Evolutionary conservation across 768 basidiomycete genomes (phyloP).

Genomic region (Chlorophyllum brunneum): DNA sequence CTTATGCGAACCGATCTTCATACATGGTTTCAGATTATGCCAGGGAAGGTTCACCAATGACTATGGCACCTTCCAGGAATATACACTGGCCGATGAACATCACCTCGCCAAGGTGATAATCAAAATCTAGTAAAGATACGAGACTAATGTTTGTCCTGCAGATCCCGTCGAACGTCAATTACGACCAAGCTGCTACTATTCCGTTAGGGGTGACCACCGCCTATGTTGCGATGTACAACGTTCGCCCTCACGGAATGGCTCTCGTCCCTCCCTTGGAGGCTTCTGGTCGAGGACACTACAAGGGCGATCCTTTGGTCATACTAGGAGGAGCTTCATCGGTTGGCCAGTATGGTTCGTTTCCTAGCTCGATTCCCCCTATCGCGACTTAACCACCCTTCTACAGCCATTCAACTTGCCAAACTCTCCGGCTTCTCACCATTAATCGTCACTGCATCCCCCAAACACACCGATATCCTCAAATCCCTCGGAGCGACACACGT

Average conservation of each 20-base stretch:
- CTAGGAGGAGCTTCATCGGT: slow-evolving; percentile 28
- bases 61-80: slow-evolving; percentile 41
- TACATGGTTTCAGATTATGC: slow-evolving; percentile 28
- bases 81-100: slow-evolving; percentile 35
- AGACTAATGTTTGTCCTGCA: slow-evolving; percentile 15
- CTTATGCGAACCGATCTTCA: not conserved
- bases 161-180: slow-evolving; percentile 44
- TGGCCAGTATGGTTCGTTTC: slow-evolving; percentile 21
- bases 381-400: slow-evolving; percentile 21
- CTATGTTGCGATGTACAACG: slow-evolving; percentile 44
- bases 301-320: slow-evolving; percentile 37
- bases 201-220: slow-evolving; percentile 48
- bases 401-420: slow-evolving; percentile 29
- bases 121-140: slow-evolving; percentile 8
- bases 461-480: slow-evolving; percentile 27
- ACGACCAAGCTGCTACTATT: slow-evolving; percentile 45
- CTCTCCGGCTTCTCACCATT: slow-evolving; percentile 39
- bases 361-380: slow-evolving; percentile 18
- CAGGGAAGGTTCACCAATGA: slow-evolving; percentile 38
- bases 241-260: slow-evolving; percentile 33
- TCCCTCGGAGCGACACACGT: slow-evolving; percentile 38
- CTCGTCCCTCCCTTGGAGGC: slow-evolving; percentile 35
- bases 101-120: slow-evolving; percentile 34
- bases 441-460: slow-evolving; percentile 32
- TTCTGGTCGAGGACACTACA: slow-evolving; percentile 35